Evolutionary conservation across 2,329 filamentous ascomycete genomes (phyloP), one percentile per base, ranked within the genome.

Genomic region (Stachybotrys elegans): DNA sequence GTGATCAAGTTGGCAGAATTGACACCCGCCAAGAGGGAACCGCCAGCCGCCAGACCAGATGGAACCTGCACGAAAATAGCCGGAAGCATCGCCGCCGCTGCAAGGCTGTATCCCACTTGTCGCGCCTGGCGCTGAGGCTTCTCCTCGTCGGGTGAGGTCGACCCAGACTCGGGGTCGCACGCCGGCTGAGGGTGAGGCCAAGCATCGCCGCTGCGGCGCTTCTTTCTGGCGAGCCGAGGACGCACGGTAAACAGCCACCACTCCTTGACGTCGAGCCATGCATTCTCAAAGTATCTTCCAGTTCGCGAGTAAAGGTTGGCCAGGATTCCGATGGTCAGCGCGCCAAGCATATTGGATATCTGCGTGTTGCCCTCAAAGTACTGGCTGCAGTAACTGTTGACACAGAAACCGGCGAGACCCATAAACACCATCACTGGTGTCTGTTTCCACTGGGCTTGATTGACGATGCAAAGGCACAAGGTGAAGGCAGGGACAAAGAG

Each of bases 81-180:
- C 0, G 90, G 90, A 9, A 95, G 69, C 73, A 95, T 88, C 2
- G 87, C 85, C 0, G 88, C 88, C 0, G 89, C 89, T 0, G 90
- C 90, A 3, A 95, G 78, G 2, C 86, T 86, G 59, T 91, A 89
- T 12, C 84, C 81, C 6, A 81, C 67, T 6, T 70, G 65, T 6
- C 72, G 62, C n/a, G 65, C 56, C 49, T 63, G 56, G 46, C 58
- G 37, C 40, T 51, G 52, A 16, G 55, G 47, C 32, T 54, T 56
- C 40, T 57, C 53, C 12, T 48, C 48, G 4, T 50, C 46, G 20
- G 54, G 23, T 1, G 55, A 51, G 2, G 27, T 51, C 1, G 59
- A 55, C 4, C 56, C 54, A 2, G 63, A 61, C 21, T 68, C 65
- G 14, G 60, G 53, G 23, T 68, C 65, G n/a, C n/a, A n/a, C 2